phyloP scores from a whole-genome alignment of 2,329 filamentous ascomycete genomes.

The Corinectria fuckeliana region DNA sequence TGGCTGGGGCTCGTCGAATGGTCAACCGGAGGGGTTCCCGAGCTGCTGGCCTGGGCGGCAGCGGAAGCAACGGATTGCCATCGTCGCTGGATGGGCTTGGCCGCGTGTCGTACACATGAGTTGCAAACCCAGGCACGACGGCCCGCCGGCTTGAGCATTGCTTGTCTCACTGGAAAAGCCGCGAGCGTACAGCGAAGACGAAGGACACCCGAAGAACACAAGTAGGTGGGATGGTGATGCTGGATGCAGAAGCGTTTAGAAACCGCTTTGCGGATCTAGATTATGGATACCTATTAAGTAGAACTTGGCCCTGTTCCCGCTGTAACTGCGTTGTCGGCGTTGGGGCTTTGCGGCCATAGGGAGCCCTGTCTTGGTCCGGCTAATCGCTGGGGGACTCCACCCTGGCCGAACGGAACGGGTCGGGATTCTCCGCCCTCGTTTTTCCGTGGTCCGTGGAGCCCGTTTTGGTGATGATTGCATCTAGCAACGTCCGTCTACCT shows the following conservation, averaged over 20 bases:
- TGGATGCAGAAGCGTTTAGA: slow-evolving; percentile 8
- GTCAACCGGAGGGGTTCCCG: slow-evolving; percentile 34
- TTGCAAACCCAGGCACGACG: slow-evolving; percentile 67
- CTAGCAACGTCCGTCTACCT: slow-evolving; percentile 30
- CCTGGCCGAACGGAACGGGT: slow-evolving; percentile 31
- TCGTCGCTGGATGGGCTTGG: slow-evolving; percentile 45
- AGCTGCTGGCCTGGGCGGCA: slow-evolving; percentile 43
- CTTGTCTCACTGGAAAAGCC: slow-evolving; percentile 13
- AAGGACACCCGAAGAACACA: not conserved
- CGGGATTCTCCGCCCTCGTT: slow-evolving; percentile 39
- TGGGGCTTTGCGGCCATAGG: slow-evolving; percentile 20
- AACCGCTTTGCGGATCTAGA: slow-evolving; percentile 9
- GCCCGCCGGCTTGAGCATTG: slow-evolving; percentile 41
- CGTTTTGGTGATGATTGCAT: slow-evolving; percentile 27
- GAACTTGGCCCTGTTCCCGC: not conserved
- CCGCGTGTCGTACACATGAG: slow-evolving; percentile 58
- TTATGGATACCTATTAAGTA: too few relatives aligned
- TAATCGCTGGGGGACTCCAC: slow-evolving; percentile 11
- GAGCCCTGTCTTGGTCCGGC: slow-evolving; percentile 7
- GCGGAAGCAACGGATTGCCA: slow-evolving; percentile 52
- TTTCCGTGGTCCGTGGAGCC: slow-evolving; percentile 36
- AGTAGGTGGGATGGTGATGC: not conserved
- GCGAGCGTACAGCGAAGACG: slow-evolving; percentile 5
- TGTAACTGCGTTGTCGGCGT: slow-evolving; percentile 17
- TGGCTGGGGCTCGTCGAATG: slow-evolving; percentile 50